Conservation (phyloP, 371 early-diverging fungal species). For the Umbelopsis sp. region DNA sequence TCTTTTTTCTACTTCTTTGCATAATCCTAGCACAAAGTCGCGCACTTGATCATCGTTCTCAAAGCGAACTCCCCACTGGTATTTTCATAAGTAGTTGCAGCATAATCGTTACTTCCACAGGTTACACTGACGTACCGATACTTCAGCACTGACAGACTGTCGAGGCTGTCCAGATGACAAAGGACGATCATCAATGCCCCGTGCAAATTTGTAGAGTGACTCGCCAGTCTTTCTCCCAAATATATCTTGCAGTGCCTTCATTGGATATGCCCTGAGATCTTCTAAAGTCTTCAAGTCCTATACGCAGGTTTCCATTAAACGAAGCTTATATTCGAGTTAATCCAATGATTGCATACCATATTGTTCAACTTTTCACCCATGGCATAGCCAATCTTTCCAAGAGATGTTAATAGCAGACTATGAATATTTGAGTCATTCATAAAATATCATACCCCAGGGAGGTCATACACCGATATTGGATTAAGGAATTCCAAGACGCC, state of each 20-base stretch:
- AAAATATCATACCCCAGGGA: conserved; percentile 36
- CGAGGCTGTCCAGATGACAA: conserved; percentile 65
- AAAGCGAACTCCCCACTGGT: conserved; percentile 86
- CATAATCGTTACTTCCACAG: background rate
- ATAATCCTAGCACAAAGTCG: conserved; percentile 53
- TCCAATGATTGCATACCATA: conserved; percentile 25
- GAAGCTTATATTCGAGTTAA: conserved; percentile 15
- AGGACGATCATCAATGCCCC: conserved; percentile 79
- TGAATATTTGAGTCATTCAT: background rate
- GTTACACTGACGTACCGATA: conserved; percentile 40
- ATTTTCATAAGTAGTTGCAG: background rate
- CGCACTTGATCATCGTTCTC: conserved; percentile 66
- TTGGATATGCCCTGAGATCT: conserved; percentile 51
- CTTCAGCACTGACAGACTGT: conserved; percentile 80
- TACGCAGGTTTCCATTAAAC: background rate
- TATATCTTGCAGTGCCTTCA: conserved; percentile 53
- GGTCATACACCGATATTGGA: conserved; percentile 40
- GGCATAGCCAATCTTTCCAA: conserved; percentile 46
- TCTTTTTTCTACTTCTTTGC: conserved; percentile 56
- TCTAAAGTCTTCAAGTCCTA: conserved; percentile 55
- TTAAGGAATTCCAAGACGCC: conserved; percentile 46
- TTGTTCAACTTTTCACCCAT: conserved; percentile 46
- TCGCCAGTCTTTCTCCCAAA: conserved; percentile 77
- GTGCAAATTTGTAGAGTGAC: conserved; percentile 62
- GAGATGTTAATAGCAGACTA: background rate